phyloP scores from a whole-genome alignment of 805 yeast genomes.

The Brettanomyces bruxellensis region DNA sequence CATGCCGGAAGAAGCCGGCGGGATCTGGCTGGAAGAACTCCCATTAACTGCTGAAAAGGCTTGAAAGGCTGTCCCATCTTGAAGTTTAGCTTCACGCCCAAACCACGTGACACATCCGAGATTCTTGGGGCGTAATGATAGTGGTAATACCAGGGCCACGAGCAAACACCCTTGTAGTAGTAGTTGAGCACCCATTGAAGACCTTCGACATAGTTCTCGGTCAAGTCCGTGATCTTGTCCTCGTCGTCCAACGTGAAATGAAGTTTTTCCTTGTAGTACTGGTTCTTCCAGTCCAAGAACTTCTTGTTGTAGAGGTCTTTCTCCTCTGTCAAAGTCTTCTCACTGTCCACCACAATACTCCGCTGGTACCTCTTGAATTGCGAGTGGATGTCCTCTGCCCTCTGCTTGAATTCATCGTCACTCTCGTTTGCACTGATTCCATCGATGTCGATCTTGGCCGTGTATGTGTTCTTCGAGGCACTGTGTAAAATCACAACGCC shows the following conservation, averaged over 20 bases:
- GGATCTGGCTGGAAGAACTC: constrained; percentile 92
- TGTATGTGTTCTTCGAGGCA: constrained; percentile 43
- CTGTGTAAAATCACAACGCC: constrained; percentile 63
- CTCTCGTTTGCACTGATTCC: constrained; percentile 63
- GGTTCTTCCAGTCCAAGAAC: constrained; percentile 74
- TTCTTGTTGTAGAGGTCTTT: constrained; percentile 63
- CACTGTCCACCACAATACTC: constrained; percentile 54
- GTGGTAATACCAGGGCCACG: constrained; percentile 92
- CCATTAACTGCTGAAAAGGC: constrained; percentile 96
- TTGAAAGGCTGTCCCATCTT: constrained; percentile 70
- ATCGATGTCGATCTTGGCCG: constrained; percentile 59
- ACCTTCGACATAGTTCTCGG: constrained; percentile 85
- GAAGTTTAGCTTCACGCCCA: constrained; percentile 54
- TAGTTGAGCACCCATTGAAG: constrained; percentile 93
- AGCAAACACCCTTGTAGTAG: constrained; percentile 82
- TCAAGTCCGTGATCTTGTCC: constrained; percentile 49
- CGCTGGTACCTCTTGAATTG: constrained; percentile 56
- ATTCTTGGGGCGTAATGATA: constrained; percentile 94
- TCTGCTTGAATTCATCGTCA: constrained; percentile 51
- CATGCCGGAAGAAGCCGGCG: constrained; percentile 65
- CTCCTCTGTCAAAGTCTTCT: constrained; percentile 39
- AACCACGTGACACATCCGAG: constrained; percentile 72
- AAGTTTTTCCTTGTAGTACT: constrained; percentile 78
- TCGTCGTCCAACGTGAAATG: constrained; percentile 56
- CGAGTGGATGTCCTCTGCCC: constrained; percentile 42